phyloP scores from a whole-genome alignment of 2,329 filamentous ascomycete species.

The Conoideocrella luteorostrata region DNA sequence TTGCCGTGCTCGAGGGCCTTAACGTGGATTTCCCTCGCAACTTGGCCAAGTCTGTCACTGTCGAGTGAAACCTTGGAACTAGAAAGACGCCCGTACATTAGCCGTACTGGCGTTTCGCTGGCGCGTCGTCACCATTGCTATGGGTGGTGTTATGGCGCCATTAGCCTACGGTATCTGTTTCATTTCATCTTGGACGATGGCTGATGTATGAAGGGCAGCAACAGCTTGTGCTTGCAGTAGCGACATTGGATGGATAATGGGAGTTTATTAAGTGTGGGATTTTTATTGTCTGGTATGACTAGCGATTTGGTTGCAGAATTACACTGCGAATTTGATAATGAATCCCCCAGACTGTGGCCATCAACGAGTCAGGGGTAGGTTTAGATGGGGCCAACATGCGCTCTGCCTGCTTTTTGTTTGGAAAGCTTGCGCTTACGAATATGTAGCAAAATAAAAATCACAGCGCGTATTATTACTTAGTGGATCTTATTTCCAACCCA shows the following conservation, averaged over 20 bases:
- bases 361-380: slow-evolving; percentile 1
- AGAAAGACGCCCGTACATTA: not conserved
- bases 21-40: slow-evolving; percentile 99
- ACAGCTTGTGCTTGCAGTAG: slow-evolving; percentile 2
- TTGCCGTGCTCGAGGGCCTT: slow-evolving; percentile 88
- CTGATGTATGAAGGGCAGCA: not conserved
- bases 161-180: slow-evolving; percentile 1
- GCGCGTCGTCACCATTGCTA: slow-evolving; percentile 5
- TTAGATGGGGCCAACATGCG: slow-evolving; percentile 2
- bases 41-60: slow-evolving; percentile 96
- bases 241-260: slow-evolving; percentile 11
- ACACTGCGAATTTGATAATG: slow-evolving; percentile 10
- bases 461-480: no score
- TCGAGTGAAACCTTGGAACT: slow-evolving; percentile 63
- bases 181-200: not conserved
- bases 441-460: not conserved
- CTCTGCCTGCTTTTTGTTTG: slow-evolving; percentile 1
- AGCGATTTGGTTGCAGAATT: slow-evolving; percentile 10
- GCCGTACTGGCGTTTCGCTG: slow-evolving; percentile 7
- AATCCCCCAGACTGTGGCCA: not conserved
- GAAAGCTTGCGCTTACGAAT: not conserved
- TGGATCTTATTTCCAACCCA: no score
- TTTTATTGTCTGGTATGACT: slow-evolving; percentile 9
- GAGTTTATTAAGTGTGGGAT: slow-evolving; percentile 13
- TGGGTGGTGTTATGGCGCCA: slow-evolving; percentile 5